Base-by-base conservation (phyloP, 345 rosid species). In the Eucalyptus cloeziana region DNA sequence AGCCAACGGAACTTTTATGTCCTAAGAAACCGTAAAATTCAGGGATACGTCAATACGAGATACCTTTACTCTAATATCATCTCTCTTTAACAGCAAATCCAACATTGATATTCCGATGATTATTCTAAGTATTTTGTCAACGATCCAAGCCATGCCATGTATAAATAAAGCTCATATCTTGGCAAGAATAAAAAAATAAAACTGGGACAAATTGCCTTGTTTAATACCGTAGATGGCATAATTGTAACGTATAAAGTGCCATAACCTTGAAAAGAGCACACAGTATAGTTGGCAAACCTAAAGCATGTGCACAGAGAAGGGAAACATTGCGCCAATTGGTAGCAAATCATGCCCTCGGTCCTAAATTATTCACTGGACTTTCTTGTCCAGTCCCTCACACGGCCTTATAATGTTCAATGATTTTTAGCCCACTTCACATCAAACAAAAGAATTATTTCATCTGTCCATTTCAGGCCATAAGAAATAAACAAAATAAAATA, bases 71-170 rank as follows among this genome's bases (percentile, higher is more conserved):
- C 6, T 2, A 31, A n/a, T 31, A n/a, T 67, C 3, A 64, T 67
- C 15, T 67, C 2, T 67, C 11, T 67, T 3, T 6, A n/a, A 62
- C 13, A 30, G 17, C 69, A 62, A 62, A 12, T 62, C 69, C 4
- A 62, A 7, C 17, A 13, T 30, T 30, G 8, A 62, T 62, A 30
- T 30, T n/a, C 1, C 1, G 3, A 64, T 64, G 16, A n/a, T n/a
- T 25, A n/a, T n/a, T 64, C 21, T 1, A 0, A 64, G 19, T 1
- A 7, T 64, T 15, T 13, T n/a, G 37, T n/a, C 5, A 0, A 69
- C 80, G 0, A 67, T 67, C 79, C 31, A 31, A 31, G 43, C 6
- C 79, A 67, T 16, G 79, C 12, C 79, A 67, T 1, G 3, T 8
- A 17, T 17, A 31, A 33, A 69, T 69, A 33, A 67, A 1, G 43